These are phyloP conservation scores for Xanthoparmelia taractica DNA, from an alignment of 495 filamentous ascomycete species.

Conservation along the genomic window DNA sequence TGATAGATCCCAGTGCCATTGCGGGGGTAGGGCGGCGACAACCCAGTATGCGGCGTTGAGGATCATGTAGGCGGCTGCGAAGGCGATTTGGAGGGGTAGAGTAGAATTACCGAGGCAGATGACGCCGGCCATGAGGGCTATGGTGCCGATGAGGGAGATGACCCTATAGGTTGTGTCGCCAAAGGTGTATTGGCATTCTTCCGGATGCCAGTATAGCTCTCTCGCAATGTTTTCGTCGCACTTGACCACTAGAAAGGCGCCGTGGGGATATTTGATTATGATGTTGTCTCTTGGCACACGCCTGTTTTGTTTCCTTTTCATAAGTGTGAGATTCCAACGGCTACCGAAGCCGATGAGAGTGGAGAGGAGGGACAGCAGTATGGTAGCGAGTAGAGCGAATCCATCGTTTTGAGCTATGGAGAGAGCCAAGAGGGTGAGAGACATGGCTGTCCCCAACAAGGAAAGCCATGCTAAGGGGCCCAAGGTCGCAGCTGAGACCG, in stretches of 20 bases:
- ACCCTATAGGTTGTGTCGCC: slow-evolving; percentile 32
- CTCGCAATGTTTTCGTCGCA: slow-evolving; percentile 57
- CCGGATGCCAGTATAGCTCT: slow-evolving; percentile 55
- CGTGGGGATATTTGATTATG: slow-evolving; percentile 52
- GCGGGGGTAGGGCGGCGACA: slow-evolving; percentile 36
- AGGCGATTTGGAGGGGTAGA: slow-evolving; percentile 35
- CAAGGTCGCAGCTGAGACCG: slow-evolving; percentile 25
- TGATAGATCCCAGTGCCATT: slow-evolving; percentile 36
- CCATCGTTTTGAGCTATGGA: slow-evolving; percentile 35
- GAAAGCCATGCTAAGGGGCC: slow-evolving; percentile 35
- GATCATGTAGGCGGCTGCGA: slow-evolving; percentile 38
- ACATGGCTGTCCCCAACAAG: slow-evolving; percentile 33
- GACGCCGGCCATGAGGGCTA: slow-evolving; percentile 43
- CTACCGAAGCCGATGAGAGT: slow-evolving; percentile 37
- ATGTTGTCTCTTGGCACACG: slow-evolving; percentile 52
- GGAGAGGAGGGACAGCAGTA: slow-evolving; percentile 39
- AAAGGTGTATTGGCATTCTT: slow-evolving; percentile 36
- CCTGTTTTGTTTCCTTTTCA: slow-evolving; percentile 37
- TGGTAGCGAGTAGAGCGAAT: slow-evolving; percentile 36
- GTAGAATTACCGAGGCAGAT: slow-evolving; percentile 39
- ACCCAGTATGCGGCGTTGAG: slow-evolving; percentile 41
- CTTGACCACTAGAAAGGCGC: slow-evolving; percentile 52
- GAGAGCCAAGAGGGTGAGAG: slow-evolving; percentile 31
- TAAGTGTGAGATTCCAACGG: slow-evolving; percentile 33
- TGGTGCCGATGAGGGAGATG: slow-evolving; percentile 37